These are phyloP conservation scores for Colletotrichum noveboracense DNA, from an alignment of 2,329 filamentous ascomycete species.

Conservation along the genomic window DNA sequence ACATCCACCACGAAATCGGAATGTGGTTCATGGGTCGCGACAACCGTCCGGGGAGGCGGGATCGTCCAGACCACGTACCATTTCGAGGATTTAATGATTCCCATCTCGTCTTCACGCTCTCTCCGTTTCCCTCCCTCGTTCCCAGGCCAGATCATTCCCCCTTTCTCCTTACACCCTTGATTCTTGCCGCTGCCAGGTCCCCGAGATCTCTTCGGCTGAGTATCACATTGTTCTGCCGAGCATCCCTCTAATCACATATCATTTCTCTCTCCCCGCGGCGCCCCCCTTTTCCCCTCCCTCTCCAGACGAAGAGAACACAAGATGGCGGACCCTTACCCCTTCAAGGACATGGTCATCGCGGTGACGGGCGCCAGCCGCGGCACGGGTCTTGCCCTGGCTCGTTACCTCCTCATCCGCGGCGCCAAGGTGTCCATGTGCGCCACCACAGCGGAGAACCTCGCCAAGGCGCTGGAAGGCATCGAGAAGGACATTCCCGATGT, in stretches of 20 bases:
- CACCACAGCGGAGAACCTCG: constrained; percentile 31
- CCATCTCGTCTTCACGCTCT: neutral
- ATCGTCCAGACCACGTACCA: neutral
- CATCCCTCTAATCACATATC: neutral
- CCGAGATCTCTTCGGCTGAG: neutral
- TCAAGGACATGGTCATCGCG: constrained; percentile 25
- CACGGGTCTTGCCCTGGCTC: constrained; percentile 23
- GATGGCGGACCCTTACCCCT: constrained; percentile 26
- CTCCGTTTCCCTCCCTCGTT: neutral
- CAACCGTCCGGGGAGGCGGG: neutral
- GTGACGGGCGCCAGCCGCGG: constrained; percentile 20
- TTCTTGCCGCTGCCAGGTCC: neutral
- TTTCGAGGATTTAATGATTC: neutral
- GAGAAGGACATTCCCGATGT: constrained; percentile 26
- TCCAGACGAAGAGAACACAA: neutral
- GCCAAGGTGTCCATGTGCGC: constrained; percentile 35
- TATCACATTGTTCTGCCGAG: neutral
- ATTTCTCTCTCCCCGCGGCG: neutral
- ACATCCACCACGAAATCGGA: neutral
- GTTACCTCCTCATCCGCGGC: constrained; percentile 29
- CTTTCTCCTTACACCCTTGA: neutral
- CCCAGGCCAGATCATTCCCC: neutral
- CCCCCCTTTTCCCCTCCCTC: neutral
- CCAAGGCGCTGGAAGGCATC: constrained; percentile 27
- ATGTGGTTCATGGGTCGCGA: neutral